Conservation (phyloP, 2,329 filamentous ascomycete species). For the Penicillium glabrum region DNA sequence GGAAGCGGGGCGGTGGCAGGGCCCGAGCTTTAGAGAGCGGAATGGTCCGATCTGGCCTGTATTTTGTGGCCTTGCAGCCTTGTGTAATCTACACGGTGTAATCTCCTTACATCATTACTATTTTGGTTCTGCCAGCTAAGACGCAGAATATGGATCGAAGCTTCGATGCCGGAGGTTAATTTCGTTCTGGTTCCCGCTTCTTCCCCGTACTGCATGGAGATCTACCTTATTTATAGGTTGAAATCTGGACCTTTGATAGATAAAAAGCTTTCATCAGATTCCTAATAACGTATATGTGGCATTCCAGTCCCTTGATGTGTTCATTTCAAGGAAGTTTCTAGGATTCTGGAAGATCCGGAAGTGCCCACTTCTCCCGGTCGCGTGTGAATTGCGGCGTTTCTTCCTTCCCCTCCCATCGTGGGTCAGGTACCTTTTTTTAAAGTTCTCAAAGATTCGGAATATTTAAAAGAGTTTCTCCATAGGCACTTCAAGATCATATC, state of each 20-base stretch:
- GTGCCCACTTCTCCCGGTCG: conserved; percentile 15
- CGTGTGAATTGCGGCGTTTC: conserved; percentile 11
- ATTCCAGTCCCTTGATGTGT: neutral
- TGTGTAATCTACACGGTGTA: neutral
- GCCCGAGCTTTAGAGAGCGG: neutral
- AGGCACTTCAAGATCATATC: neutral
- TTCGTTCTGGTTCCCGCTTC: neutral
- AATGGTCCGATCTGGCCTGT: neutral
- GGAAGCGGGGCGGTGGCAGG: neutral
- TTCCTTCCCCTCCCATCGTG: neutral
- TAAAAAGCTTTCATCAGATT: too few species aligned
- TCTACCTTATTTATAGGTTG: neutral
- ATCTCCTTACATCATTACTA: neutral
- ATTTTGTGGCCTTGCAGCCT: neutral
- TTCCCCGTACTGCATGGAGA: neutral
- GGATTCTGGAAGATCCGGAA: conserved; percentile 1
- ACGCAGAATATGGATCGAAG: conserved; percentile 13
- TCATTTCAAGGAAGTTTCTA: neutral
- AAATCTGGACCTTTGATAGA: neutral
- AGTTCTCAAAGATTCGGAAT: neutral
- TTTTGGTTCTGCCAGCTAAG: neutral
- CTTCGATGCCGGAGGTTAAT: conserved; percentile 15
- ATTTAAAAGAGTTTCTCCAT: neutral
- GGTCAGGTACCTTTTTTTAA: neutral
- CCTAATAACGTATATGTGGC: neutral